Evolutionary conservation across 2,329 filamentous ascomycete species (phyloP).

Genomic region (Xylaria sp.): DNA sequence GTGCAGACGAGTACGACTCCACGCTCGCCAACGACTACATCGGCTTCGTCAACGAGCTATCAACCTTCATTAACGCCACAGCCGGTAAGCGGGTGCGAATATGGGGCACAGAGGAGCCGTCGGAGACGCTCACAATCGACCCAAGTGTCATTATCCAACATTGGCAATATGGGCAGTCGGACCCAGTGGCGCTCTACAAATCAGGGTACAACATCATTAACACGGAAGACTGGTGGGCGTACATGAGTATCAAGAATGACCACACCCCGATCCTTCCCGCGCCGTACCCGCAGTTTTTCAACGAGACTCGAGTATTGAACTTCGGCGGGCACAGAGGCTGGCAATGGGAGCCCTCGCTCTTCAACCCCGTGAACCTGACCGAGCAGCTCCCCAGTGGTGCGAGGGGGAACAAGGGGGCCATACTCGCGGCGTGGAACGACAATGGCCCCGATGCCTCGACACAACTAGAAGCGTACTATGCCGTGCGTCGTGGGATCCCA

Average conservation of each 20-base stretch:
- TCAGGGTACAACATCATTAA: slow-evolving; percentile 56
- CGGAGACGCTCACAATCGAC: slow-evolving; percentile 48
- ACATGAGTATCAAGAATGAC: slow-evolving; percentile 65
- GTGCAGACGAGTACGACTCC: slow-evolving; percentile 64
- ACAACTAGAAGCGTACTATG: slow-evolving; percentile 59
- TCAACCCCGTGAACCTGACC: slow-evolving; percentile 56
- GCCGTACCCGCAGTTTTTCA: slow-evolving; percentile 59
- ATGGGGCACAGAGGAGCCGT: slow-evolving; percentile 63
- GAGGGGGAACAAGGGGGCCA: slow-evolving; percentile 49
- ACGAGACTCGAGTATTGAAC: slow-evolving; percentile 55
- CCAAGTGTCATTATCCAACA: slow-evolving; percentile 54
- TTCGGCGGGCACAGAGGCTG: slow-evolving; percentile 55
- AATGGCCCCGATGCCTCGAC: slow-evolving; percentile 60
- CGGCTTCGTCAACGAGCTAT: slow-evolving; percentile 61
- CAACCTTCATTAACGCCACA: slow-evolving; percentile 52
- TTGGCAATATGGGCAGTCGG: slow-evolving; percentile 61
- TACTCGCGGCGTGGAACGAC: slow-evolving; percentile 60
- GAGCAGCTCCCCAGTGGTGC: slow-evolving; percentile 51
- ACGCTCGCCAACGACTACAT: slow-evolving; percentile 61
- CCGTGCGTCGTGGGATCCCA: slow-evolving; percentile 57
- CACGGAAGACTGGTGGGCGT: slow-evolving; percentile 63
- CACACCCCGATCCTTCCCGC: slow-evolving; percentile 58
- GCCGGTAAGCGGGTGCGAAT: slow-evolving; percentile 59
- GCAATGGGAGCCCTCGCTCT: slow-evolving; percentile 59
- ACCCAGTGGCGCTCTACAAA: slow-evolving; percentile 53